phyloP scores from a whole-genome alignment of 2,329 filamentous ascomycete genomes.

The Colletotrichum shisoi region DNA sequence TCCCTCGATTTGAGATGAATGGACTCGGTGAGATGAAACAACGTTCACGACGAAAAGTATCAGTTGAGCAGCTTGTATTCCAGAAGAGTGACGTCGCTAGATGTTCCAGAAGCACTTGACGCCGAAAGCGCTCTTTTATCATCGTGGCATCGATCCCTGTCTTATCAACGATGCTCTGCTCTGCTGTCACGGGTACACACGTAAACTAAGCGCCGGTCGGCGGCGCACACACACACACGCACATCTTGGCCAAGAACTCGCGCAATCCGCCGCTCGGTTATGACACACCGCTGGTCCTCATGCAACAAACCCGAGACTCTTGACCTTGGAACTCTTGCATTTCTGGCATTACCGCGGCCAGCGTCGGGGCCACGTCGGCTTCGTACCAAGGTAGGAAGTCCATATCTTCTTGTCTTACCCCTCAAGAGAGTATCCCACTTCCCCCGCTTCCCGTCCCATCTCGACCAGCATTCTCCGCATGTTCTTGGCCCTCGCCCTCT shows the following conservation, averaged over 20 bases:
- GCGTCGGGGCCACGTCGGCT: background rate
- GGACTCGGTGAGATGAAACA: conserved; percentile 20
- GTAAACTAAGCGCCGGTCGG: conserved; percentile 17
- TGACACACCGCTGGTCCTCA: conserved; percentile 35
- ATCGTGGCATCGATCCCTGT: background rate
- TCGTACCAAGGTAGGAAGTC: conserved; percentile 16
- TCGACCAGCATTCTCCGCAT: conserved; percentile 71
- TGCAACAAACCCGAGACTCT: conserved; percentile 11
- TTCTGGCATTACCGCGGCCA: conserved; percentile 10
- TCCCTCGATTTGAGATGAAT: conserved; percentile 7
- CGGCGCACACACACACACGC: background rate
- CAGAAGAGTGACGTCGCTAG: conserved; percentile 6
- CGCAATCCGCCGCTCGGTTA: conserved; percentile 28
- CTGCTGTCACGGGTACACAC: conserved; percentile 12
- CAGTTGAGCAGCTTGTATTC: background rate
- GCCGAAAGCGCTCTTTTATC: background rate
- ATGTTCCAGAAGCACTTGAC: background rate
- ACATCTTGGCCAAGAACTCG: conserved; percentile 22
- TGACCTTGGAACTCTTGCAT: conserved; percentile 24
- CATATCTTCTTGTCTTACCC: conserved; percentile 43
- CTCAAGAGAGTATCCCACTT: conserved; percentile 70
- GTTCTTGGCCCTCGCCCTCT: conserved; percentile 61
- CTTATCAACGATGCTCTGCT: background rate
- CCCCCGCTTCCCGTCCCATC: conserved; percentile 66
- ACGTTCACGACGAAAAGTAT: conserved; percentile 2